A percentile compares a stretch with the other conserved stretches of the same genome.
phyloP scores from a whole-genome alignment of 78 protist genomes.

The Guillardia theta region DNA sequence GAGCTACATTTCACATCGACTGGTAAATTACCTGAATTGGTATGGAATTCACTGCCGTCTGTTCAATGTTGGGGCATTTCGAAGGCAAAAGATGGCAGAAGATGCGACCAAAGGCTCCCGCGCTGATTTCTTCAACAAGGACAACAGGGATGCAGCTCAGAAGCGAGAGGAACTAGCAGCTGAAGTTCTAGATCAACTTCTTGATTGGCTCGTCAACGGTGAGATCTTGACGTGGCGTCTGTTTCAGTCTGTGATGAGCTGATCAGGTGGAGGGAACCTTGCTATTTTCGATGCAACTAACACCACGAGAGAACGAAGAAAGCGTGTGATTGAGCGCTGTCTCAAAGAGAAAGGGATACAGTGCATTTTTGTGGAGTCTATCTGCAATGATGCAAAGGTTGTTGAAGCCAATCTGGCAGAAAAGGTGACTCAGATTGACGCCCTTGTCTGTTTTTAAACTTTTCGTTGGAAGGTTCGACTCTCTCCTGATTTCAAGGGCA shows the following conservation, averaged over 20 bases:
- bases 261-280: no score
- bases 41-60: not conserved
- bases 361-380: not conserved
- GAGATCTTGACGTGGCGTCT: no score
- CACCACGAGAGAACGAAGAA: not conserved
- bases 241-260: no score
- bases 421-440: no score
- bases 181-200: not conserved
- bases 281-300: slow-evolving; percentile 24
- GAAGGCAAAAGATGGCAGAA: not conserved
- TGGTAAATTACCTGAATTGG: slow-evolving; percentile 20
- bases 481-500: slow-evolving; percentile 18
- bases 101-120: not conserved
- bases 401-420: slow-evolving; percentile 22
- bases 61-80: slow-evolving; percentile 14
- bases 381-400: slow-evolving; percentile 22
- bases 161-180: slow-evolving; percentile 27
- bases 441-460: no score
- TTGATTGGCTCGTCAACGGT: not conserved
- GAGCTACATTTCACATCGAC: slow-evolving; percentile 1
- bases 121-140: not conserved
- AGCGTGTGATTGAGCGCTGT: not conserved
- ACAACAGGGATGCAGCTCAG: not conserved
- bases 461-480: no score
- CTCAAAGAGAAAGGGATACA: not conserved